These are phyloP conservation scores for Phyllosticta citribraziliensis DNA, from an alignment of 2,329 filamentous ascomycete genomes.

Conservation along the genomic window DNA sequence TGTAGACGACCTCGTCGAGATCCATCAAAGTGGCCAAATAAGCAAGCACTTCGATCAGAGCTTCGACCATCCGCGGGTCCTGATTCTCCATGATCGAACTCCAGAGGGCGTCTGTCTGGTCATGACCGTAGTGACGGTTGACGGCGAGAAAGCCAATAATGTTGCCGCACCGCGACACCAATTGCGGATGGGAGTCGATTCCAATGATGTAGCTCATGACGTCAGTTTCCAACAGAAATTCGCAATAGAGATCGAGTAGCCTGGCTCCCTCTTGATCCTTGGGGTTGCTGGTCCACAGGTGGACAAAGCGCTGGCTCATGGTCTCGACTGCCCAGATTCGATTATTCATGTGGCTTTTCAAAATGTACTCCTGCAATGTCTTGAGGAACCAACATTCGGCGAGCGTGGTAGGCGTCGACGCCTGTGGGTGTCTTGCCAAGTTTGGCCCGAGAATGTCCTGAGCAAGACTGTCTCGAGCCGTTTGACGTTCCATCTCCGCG, in stretches of 20 bases:
- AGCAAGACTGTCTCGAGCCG: background rate
- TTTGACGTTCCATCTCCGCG: slow-evolving; percentile 1
- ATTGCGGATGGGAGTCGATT: slow-evolving; percentile 82
- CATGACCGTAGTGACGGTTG: slow-evolving; percentile 59
- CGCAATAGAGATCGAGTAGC: slow-evolving; percentile 57
- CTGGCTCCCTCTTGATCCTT: slow-evolving; percentile 14
- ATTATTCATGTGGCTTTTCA: slow-evolving; percentile 82
- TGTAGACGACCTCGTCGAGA: slow-evolving; percentile 45
- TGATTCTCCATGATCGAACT: slow-evolving; percentile 69
- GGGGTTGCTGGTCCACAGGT: slow-evolving; percentile 43
- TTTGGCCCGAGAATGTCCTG: background rate
- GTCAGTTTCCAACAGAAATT: slow-evolving; percentile 58
- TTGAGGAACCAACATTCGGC: slow-evolving; percentile 60
- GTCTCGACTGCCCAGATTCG: slow-evolving; percentile 67
- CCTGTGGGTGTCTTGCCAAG: background rate
- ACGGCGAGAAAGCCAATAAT: slow-evolving; percentile 81
- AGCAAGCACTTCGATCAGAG: slow-evolving; percentile 59
- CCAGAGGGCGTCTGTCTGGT: slow-evolving; percentile 76
- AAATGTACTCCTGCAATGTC: slow-evolving; percentile 61
- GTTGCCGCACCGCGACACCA: slow-evolving; percentile 71
- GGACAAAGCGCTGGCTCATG: slow-evolving; percentile 62
- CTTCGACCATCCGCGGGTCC: slow-evolving; percentile 75
- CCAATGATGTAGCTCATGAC: slow-evolving; percentile 82
- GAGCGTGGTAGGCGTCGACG: slow-evolving; percentile 37
- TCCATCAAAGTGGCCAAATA: slow-evolving; percentile 38